Base-by-base conservation (phyloP, 2,329 filamentous ascomycete genomes). In the Didymella segeticola region DNA sequence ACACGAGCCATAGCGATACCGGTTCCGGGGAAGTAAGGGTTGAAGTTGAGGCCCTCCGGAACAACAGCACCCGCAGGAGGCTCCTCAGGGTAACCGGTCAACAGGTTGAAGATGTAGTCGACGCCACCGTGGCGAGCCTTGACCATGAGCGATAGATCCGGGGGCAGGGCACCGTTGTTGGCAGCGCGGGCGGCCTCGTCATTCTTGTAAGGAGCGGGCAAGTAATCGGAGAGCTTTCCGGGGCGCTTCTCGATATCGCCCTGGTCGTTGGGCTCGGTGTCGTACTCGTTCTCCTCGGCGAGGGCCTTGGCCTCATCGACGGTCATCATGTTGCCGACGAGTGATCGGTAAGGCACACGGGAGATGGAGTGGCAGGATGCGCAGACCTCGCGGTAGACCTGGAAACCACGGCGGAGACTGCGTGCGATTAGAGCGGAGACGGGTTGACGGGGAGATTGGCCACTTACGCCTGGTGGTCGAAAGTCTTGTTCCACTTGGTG, bases 1-100 rank as follows among this genome's bases (percentile, higher is more conserved):
- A 98, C 95, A 86, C 95, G 93, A 70, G 89, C 93, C 95, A 99
- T 99, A 72, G 90, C 95, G 77, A 99, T 99, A 76, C 93, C 93
- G 68, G 95, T 98, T 75, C 95, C 95, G 53, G 95, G 95, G 88
- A 99, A 99, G 85, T 97, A 99, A 57, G 95, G 95, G 86, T 99
- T 99, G 87, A 99, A 99, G 88, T 98, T 97, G 80, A 99, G 88
- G 73, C 95, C 95, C 58, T 88, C 86, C 69, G 87, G 88, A 56
- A 99, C 89, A 69, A 85, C 81, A 60, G 90, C 92, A 75, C 95
- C 95, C 45, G 95, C 91, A 47, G 95, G 95, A 56, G 91, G 85
- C 81, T 99, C 95, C 67, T 99, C 95, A 57, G 95, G 95, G 80
- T 99, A 99, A 68, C 95, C 95, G 51, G 95, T 99, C 74, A 99